Base-by-base conservation (phyloP, 225 moss, liverwort and hornwort genomes). In the Antitrichia curtipendula region DNA sequence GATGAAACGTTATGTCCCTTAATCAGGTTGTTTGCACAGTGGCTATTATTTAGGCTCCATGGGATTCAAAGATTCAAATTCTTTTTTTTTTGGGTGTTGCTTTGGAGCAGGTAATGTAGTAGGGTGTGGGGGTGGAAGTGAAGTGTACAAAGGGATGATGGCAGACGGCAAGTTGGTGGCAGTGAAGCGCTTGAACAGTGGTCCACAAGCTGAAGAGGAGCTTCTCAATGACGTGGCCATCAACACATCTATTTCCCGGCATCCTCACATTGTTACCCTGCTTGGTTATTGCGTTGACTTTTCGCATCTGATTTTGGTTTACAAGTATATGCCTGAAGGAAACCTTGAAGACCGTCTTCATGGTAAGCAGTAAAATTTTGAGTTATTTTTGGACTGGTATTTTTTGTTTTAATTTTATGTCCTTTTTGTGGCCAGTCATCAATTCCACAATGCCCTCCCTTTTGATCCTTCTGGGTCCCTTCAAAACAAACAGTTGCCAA, bases 291-390 rank as follows among this genome's bases (percentile, higher is more conserved):
- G 93, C 56, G 85, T 94, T 38, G 88, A 88, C 24, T 69, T 80
- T 29, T 75, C 89, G 24, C 85, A 90, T 40, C 65, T 90, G 34
- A 77, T 90, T 84, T 91, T 94, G 19, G 91, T 94, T 0, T 94
- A 93, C 47, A 81, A 91, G 52, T 94, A 89, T 84, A 84, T 91
- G 10, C 88, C 91, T 6, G 91, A 93, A 88, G 94, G 94, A 84
- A 94, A 93, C 80, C 90, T 94, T 62, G 93, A 94, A 74, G 91
- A 88, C 57, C 90, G 89, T n/a, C 93, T 94, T 53, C 94, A 94
- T 73, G 90, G 94, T 94, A 91, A 76, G 88, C 31, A 29, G 24
- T 10, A 7, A 12, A 22, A 31, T 36, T 34, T 38, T 19, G 21
- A 63, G 43, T 18, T 13, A 20, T 62, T 61, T 63, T 49, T 23